Conservation (phyloP, 225 moss, liverwort and hornwort species). For the Thuidium tamariscinum region DNA sequence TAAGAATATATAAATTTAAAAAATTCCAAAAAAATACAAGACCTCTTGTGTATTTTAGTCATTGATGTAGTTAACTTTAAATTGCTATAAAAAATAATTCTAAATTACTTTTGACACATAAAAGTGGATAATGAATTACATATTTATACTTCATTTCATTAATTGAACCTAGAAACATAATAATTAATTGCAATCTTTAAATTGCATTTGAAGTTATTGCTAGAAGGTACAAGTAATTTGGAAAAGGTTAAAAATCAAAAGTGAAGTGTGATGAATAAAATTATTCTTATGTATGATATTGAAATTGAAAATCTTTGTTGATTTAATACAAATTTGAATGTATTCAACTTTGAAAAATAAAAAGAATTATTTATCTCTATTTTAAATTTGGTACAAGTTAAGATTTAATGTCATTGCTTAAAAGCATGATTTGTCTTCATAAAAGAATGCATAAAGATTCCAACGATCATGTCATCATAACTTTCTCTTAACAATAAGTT, state of each 20-base stretch:
- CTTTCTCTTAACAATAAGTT: fast-evolving
- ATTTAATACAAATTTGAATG: too few relatives aligned
- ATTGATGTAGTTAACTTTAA: not conserved
- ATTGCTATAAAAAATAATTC: not conserved
- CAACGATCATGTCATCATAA: not conserved
- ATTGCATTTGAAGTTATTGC: not conserved
- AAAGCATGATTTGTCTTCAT: not conserved
- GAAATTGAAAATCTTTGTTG: too few relatives aligned
- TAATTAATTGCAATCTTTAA: not conserved
- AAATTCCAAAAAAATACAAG: not conserved
- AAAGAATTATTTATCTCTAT: too few relatives aligned
- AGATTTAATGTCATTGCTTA: too few relatives aligned
- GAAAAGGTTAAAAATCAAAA: too few relatives aligned
- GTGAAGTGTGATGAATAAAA: too few relatives aligned
- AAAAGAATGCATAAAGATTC: not conserved
- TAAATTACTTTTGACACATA: not conserved
- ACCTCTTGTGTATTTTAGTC: too few relatives aligned
- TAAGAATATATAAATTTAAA: not conserved
- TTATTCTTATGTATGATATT: too few relatives aligned
- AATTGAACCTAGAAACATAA: not conserved
- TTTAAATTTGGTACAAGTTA: too few relatives aligned
- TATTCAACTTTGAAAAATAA: too few relatives aligned
- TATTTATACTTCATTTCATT: not conserved
- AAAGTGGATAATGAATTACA: not conserved
- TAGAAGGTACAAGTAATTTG: too few relatives aligned